Evolutionary conservation across 148 eudicot species (phyloP), one percentile per base, ranked within the genome.

Genomic region (Persicaria tinctoria): DNA sequence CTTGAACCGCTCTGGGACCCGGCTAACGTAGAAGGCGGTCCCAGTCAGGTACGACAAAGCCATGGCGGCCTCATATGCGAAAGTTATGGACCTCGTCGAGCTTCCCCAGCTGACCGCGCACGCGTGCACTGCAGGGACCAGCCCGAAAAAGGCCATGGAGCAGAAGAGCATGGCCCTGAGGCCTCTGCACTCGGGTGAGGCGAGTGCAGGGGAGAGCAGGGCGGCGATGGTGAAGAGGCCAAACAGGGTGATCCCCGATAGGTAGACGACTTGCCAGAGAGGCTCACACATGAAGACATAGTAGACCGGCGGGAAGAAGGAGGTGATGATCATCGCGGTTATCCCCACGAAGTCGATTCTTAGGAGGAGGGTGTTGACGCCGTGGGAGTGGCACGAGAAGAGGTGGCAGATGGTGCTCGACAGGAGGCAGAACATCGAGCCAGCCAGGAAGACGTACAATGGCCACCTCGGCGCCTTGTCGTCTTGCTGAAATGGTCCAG

Each of bases 271-370:
- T 77, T 92, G 98, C 93, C 93, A 94, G 11, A 78, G 74, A 0
- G 98, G 92, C 38, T 83, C 51, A 47, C 98, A 94, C 11, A 82
- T 88, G 89, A 94, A 94, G 79, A 94, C 89, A 88, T 94, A 94
- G 89, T 83, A 91, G 18, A 94, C 89, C 1, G 98, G 92, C 0
- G 97, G 98, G 86, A 94, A 94, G 78, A 94, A 94, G 0, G 98
- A 94, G 75, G 98, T 87, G 84, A 94, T 88, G 83, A 94, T 94
- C 98, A 91, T 94, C 74, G 84, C 80, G 1, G 91, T 76, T 11
- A 94, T 94, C 5, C 98, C 98, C 8, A 85, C 86, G 76, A 90
- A 94, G 86, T 94, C 98, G 76, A 92, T 78, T 56, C 87, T 84
- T 50, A 89, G 76, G 3, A 94, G 74, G 18, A 63, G 75, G 18